phyloP scores from a whole-genome alignment of 257 asterid genomes.

The Echites panduratus region DNA sequence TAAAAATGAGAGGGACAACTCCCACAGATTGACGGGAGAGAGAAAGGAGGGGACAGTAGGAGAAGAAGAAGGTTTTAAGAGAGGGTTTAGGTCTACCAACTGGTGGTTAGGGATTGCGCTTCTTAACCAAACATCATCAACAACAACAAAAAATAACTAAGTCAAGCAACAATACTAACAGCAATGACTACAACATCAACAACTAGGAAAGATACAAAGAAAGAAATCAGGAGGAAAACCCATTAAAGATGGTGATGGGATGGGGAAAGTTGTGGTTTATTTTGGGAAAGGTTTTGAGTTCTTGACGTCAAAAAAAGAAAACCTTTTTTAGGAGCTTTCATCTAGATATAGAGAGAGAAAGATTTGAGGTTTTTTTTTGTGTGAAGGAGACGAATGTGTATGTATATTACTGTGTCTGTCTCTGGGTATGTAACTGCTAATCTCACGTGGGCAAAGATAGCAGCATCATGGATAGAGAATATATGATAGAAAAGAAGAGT shows the following conservation, averaged over 20 bases:
- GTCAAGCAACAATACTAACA: constrained; percentile 43
- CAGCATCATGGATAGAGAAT: constrained; percentile 36
- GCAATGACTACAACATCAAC: constrained; percentile 41
- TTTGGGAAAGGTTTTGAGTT: constrained; percentile 22
- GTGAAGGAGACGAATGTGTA: constrained; percentile 16
- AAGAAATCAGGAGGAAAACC: constrained; percentile 19
- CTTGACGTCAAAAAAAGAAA: constrained; percentile 21
- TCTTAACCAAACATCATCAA: constrained; percentile 78
- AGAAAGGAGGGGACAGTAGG: constrained; percentile 5
- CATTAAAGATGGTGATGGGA: constrained; percentile 19
- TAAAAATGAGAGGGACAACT: constrained; percentile 20
- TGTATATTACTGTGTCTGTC: constrained; percentile 16
- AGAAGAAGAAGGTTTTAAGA: constrained; percentile 34
- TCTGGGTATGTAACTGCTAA: constrained; percentile 18
- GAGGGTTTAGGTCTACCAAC: constrained; percentile 88
- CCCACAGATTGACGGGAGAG: constrained; percentile 14
- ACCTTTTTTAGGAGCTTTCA: constrained; percentile 32
- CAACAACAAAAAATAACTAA: constrained; percentile 33
- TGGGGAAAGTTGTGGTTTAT: constrained; percentile 25
- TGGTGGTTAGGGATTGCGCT: constrained; percentile 94
- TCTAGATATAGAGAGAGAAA: constrained; percentile 25
- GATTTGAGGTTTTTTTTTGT: constrained; percentile 11
- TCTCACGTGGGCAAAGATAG: constrained; percentile 79
- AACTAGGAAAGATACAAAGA: constrained; percentile 19
- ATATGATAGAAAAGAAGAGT: constrained; percentile 40